Percentiles rank a stretch among this genome's conserved stretches.
Conservation (phyloP, 2,329 filamentous ascomycete genomes). For the Aureobasidium sp. region DNA sequence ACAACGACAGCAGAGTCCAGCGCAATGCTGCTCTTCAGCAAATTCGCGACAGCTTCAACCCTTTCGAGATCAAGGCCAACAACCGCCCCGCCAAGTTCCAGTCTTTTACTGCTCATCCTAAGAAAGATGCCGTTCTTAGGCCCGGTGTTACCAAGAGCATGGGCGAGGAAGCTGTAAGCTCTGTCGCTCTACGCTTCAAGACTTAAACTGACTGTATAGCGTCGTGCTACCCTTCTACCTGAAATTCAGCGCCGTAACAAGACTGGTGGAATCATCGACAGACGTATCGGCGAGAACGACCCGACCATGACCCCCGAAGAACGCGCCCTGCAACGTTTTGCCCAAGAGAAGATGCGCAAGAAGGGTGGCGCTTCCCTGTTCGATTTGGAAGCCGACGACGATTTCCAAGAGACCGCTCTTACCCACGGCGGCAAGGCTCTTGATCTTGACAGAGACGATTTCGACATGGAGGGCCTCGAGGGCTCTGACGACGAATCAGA, state of each 20-base stretch:
- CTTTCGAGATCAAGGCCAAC: slow-evolving; percentile 85
- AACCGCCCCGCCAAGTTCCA: slow-evolving; percentile 71
- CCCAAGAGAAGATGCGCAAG: slow-evolving; percentile 71
- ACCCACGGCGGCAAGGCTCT: slow-evolving; percentile 63
- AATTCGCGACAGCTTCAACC: slow-evolving; percentile 95
- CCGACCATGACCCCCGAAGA: slow-evolving; percentile 90
- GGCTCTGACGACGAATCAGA: slow-evolving; percentile 27
- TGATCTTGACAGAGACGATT: slow-evolving; percentile 59
- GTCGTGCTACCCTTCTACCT: slow-evolving; percentile 73
- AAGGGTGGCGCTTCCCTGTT: slow-evolving; percentile 75
- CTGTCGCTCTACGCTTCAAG: not conserved
- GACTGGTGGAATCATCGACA: slow-evolving; percentile 83
- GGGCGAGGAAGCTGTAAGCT: slow-evolving; percentile 69
- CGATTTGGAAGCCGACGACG: slow-evolving; percentile 78
- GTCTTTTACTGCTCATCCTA: slow-evolving; percentile 59
- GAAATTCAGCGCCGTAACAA: slow-evolving; percentile 88
- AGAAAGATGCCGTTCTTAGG: slow-evolving; percentile 45
- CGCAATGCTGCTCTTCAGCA: slow-evolving; percentile 68
- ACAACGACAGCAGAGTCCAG: slow-evolving; percentile 61
- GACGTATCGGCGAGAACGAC: slow-evolving; percentile 92
- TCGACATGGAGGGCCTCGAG: slow-evolving; percentile 37
- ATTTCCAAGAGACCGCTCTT: slow-evolving; percentile 47
- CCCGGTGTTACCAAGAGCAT: slow-evolving; percentile 78
- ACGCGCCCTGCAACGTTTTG: slow-evolving; percentile 83
- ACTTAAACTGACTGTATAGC: slow-evolving; percentile 34